phyloP scores from a whole-genome alignment of 495 filamentous ascomycete genomes.

The Lophiostoma macrostomum region DNA sequence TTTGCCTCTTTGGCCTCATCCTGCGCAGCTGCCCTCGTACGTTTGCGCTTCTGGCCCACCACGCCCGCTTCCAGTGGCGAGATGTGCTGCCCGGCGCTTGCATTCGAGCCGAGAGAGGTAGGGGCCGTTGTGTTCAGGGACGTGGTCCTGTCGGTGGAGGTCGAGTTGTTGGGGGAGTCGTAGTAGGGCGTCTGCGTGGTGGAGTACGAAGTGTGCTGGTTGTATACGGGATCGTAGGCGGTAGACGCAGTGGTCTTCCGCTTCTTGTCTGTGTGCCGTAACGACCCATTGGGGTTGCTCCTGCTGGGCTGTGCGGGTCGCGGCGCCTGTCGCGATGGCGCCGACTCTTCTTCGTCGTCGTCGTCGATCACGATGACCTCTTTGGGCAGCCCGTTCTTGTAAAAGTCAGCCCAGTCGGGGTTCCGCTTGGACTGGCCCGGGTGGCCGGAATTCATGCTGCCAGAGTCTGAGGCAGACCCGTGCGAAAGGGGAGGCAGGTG shows the following conservation, averaged over 20 bases:
- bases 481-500: constrained; percentile 19
- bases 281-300: constrained; percentile 38
- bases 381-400: constrained; percentile 87
- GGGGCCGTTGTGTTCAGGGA: constrained; percentile 79
- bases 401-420: constrained; percentile 80
- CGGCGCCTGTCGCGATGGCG: neutral
- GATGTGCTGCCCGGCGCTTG: constrained; percentile 50
- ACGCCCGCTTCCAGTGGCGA: constrained; percentile 50
- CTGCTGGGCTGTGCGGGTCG: constrained; percentile 17
- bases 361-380: constrained; percentile 97
- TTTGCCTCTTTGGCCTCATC: constrained; percentile 67
- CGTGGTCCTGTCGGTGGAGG: constrained; percentile 82
- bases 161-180: constrained; percentile 61
- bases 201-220: constrained; percentile 62
- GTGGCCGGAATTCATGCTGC: neutral
- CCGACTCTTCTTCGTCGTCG: constrained; percentile 62
- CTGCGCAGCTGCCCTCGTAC: constrained; percentile 71
- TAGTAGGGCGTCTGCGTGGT: constrained; percentile 67
- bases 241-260: constrained; percentile 60
- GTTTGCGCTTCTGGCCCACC: constrained; percentile 81
- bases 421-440: constrained; percentile 20
- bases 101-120: constrained; percentile 76
- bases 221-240: constrained; percentile 63
- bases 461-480: constrained; percentile 16
- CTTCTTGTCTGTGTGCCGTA: constrained; percentile 61